Evolutionary conservation across 768 basidiomycete genomes (phyloP).

Genomic region (Pholiota molesta): DNA sequence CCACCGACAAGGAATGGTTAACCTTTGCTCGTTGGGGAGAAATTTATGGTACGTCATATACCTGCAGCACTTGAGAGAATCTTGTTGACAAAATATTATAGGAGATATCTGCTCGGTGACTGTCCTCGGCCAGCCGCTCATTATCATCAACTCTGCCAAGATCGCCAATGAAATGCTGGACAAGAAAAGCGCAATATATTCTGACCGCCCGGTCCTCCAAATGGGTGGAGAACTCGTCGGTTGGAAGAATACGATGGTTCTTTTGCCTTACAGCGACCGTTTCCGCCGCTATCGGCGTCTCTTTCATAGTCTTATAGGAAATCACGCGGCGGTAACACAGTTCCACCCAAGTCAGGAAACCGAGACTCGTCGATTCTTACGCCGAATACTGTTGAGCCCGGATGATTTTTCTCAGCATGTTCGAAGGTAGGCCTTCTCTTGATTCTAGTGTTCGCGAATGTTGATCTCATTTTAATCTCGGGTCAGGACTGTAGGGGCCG

Average conservation of each 20-base stretch:
- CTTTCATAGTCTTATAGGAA: conserved; percentile 56
- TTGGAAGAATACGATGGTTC: conserved; percentile 58
- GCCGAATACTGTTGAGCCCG: conserved; percentile 49
- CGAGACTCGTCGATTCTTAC: conserved; percentile 51
- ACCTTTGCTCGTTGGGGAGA: conserved; percentile 56
- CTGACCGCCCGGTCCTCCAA: conserved; percentile 61
- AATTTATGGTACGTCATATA: conserved; percentile 44
- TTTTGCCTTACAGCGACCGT: conserved; percentile 60
- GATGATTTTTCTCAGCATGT: conserved; percentile 48
- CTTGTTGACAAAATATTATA: conserved; percentile 23
- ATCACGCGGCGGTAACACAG: conserved; percentile 40
- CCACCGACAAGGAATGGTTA: conserved; percentile 50
- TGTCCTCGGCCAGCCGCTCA: conserved; percentile 59
- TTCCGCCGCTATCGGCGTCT: conserved; percentile 56
- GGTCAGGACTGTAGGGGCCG: conserved; percentile 51
- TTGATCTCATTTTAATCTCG: conserved; percentile 1
- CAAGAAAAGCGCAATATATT: conserved; percentile 68
- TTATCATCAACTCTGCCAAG: conserved; percentile 56
- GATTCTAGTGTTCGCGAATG: not conserved
- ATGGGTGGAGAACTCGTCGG: conserved; percentile 61
- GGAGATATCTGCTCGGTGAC: conserved; percentile 65
- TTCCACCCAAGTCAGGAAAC: conserved; percentile 47
- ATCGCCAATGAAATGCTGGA: conserved; percentile 61
- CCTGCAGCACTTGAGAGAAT: not conserved
- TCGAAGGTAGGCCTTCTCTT: conserved; percentile 38